Percentiles rank a stretch among this genome's conserved stretches.
Evolutionary conservation across 1,284 basidiomycete species (phyloP).

Genomic region (Singerocomus rubriflavus): DNA sequence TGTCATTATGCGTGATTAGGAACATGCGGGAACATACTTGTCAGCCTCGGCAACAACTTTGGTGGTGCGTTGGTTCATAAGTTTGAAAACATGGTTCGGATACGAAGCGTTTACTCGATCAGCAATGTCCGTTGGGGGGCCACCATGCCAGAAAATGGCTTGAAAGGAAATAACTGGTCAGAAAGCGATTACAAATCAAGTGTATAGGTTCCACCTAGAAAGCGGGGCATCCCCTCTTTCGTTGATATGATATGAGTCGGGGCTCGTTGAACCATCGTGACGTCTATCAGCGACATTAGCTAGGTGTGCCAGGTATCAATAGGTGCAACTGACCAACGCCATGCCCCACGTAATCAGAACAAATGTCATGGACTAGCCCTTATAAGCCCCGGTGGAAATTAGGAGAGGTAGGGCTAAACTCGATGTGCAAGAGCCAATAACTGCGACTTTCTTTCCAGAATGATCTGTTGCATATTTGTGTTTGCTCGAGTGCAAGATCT

Average conservation of each 20-base stretch:
- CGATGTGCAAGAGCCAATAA: conserved; percentile 61
- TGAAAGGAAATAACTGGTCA: neutral
- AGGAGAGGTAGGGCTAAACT: conserved; percentile 30
- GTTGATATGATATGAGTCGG: conserved; percentile 59
- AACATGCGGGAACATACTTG: conserved; percentile 11
- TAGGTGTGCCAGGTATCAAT: neutral
- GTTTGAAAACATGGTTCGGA: conserved; percentile 17
- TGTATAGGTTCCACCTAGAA: conserved; percentile 33
- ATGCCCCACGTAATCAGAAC: conserved; percentile 30
- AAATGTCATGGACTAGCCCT: conserved; percentile 30
- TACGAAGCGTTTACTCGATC: conserved; percentile 39
- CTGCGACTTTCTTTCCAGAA: conserved; percentile 55
- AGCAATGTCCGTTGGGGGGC: conserved; percentile 38
- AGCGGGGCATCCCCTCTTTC: conserved; percentile 42
- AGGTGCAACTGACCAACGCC: conserved; percentile 22
- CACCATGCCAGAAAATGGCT: conserved; percentile 44
- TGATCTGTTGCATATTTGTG: conserved; percentile 50
- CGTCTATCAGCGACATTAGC: conserved; percentile 34
- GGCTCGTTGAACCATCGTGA: conserved; percentile 62
- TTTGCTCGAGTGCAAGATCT: conserved; percentile 52
- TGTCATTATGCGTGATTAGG: conserved; percentile 35
- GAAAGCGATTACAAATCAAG: neutral
- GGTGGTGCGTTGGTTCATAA: conserved; percentile 46
- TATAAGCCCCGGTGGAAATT: neutral
- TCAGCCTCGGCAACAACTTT: conserved; percentile 21